Base-by-base conservation (phyloP, 1,284 basidiomycete genomes). In the Kwoniella shivajii region DNA sequence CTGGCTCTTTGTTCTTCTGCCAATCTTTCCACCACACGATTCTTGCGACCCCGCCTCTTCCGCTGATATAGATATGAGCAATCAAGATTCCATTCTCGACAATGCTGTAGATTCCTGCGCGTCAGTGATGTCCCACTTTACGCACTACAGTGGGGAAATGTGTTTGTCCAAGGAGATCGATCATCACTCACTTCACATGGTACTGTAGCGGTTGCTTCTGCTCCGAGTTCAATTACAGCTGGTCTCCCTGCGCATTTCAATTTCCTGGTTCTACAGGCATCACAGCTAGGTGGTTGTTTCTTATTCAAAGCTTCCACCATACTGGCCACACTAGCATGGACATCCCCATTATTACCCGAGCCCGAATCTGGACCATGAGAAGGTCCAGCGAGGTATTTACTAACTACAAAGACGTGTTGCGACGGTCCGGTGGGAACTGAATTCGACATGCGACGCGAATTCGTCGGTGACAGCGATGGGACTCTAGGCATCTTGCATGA, bases 61-160 rank as follows among this genome's bases (percentile, higher is more conserved):
- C 61, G 59, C 38, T 68, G 64, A 48, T 65, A 68, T 14, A 62
- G 38, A 31, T 68, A 68, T 14, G 57, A 60, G 44, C 66, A 68
- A 11, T 64, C 61, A 10, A 65, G 48, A 14, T 39, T 43, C 66
- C 66, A 68, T 50, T 68, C 60, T 26, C 56, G 43, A 47, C 66
- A 68, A 43, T 68, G 59, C 65, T 67, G 29, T 16, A n/a, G 3
- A 38, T 42, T n/a, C 45, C 41, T 31, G 14, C 24, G 16, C 20
- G 37, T 31, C 30, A 18, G 18, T 14, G 16, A 39, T 36, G 16
- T 11, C n/a, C n/a, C n/a, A n/a, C n/a, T 42, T n/a, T 43, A 42
- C 27, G 14, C 24, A 9, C 20, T 36, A 20, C 30, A 18, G 18
- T 14, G 16, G 30, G 20, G 16, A 11, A 13, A 18, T 11, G 24